A percentile compares a stretch with the other conserved stretches of the same genome.
Conservation (phyloP, 305 asterid genomes). For the Fraxinus sp. region DNA sequence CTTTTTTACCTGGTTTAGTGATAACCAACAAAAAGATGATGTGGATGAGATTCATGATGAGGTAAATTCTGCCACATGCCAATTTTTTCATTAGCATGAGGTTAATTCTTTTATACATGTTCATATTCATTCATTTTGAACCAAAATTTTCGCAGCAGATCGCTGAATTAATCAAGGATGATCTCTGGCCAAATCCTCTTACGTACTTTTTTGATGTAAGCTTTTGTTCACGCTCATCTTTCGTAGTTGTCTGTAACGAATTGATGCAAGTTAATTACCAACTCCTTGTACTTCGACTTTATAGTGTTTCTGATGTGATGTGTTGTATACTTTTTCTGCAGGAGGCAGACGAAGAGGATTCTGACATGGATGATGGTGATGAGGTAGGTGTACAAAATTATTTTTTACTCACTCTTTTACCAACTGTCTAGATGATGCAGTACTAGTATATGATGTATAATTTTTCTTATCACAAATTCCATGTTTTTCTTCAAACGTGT, state of each 20-base stretch:
- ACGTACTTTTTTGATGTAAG: conserved; percentile 72
- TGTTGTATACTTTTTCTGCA: conserved; percentile 24
- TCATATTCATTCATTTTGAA: background rate
- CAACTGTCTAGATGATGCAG: background rate
- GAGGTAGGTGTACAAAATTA: conserved; percentile 47
- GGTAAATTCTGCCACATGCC: conserved; percentile 39
- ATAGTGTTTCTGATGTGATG: background rate
- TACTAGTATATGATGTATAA: background rate
- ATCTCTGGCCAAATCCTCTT: conserved; percentile 92
- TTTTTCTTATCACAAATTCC: background rate
- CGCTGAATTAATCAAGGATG: conserved; percentile 95
- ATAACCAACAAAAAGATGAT: conserved; percentile 50
- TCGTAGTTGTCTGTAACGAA: background rate
- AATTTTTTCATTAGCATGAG: conserved; percentile 1
- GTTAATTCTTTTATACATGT: background rate
- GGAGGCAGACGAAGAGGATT: conserved; percentile 85
- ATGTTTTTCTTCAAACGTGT: background rate
- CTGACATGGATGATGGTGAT: conserved; percentile 50
- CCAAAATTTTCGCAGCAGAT: conserved; percentile 45
- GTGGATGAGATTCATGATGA: conserved; percentile 76
- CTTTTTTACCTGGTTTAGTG: conserved; percentile 87
- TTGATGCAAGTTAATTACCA: conserved; percentile 3
- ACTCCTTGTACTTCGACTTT: background rate
- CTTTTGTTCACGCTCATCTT: conserved; percentile 8
- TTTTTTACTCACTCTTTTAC: background rate